Conservation (phyloP, 345 rosid species). For the Gossypium turneri region DNA sequence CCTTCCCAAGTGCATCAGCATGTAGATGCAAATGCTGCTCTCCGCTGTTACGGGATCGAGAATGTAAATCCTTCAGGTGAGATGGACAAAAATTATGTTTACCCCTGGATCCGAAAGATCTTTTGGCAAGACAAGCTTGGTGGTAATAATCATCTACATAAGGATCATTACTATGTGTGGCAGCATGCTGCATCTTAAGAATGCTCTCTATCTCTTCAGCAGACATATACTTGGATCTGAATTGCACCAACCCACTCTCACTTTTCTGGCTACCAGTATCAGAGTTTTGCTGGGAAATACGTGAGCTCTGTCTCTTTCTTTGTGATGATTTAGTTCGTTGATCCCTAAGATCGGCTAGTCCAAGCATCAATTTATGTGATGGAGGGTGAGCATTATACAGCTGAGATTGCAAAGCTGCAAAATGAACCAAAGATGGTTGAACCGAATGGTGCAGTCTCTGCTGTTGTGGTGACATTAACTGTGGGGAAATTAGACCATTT, state of each 20-base stretch:
- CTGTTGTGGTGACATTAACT: slow-evolving; percentile 53
- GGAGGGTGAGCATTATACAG: slow-evolving; percentile 49
- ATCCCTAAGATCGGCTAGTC: slow-evolving; percentile 54
- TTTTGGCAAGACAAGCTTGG: slow-evolving; percentile 81
- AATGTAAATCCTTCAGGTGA: slow-evolving; percentile 68
- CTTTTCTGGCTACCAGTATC: slow-evolving; percentile 78
- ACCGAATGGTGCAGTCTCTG: slow-evolving; percentile 47
- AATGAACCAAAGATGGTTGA: slow-evolving; percentile 66
- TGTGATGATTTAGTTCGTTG: slow-evolving; percentile 68
- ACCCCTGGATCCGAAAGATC: slow-evolving; percentile 46
- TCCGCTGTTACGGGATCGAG: slow-evolving; percentile 63
- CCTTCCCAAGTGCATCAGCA: slow-evolving; percentile 61
- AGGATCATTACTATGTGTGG: slow-evolving; percentile 73
- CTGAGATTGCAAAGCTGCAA: slow-evolving; percentile 69
- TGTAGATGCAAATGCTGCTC: slow-evolving; percentile 59
- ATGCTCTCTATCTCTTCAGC: slow-evolving; percentile 94
- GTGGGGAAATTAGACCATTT: slow-evolving; percentile 58
- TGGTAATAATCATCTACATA: slow-evolving; percentile 92
- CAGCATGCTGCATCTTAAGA: slow-evolving; percentile 91
- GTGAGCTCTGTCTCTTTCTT: slow-evolving; percentile 50
- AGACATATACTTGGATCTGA: slow-evolving; percentile 90
- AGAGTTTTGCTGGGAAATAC: slow-evolving; percentile 66
- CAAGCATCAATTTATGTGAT: slow-evolving; percentile 52
- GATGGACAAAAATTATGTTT: slow-evolving; percentile 70
- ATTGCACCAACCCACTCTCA: slow-evolving; percentile 61